Base-by-base conservation (phyloP, 2,329 filamentous ascomycete genomes). In the Juglanconis juglandina region DNA sequence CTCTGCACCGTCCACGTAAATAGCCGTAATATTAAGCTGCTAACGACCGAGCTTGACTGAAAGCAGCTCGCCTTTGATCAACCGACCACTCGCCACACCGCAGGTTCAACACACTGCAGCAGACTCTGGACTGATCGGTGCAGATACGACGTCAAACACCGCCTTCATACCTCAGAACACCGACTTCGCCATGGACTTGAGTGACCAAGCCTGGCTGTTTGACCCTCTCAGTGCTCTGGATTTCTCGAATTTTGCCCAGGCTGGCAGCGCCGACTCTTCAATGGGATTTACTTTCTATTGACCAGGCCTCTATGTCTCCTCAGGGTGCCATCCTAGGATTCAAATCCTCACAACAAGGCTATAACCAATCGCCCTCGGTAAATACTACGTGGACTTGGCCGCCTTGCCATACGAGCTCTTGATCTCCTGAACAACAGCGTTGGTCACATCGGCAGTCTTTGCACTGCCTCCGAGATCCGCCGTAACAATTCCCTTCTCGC, bases 381-480 rank as follows among this genome's bases (percentile, higher is more conserved):
- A 5, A 13, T 42, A 5, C 39, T 42, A 42, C 10, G 7, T 14
- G n/a, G 39, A 60, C 17, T 60, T 60, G 17, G 11, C 32, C 37
- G 24, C 39, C 33, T 55, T 55, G 5, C 58, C 58, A 9, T 63
- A 63, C 9, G 42, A 32, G 14, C n/a, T 55, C n/a, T 30, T 58
- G 35, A 67, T 65, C 49, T 63, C 64, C 3, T 46, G 56, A 8
- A 58, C 59, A 4, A 68, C 66, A 9, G 66, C 65, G 7, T 60
- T 49, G 0, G 67, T 68, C 5, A 68, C 67, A 30, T 68, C 56
- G 4, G 32, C 42, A 7, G 65, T 66, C 32, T 63, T 70, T 9
- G 66, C 61, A 10, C 30, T 64, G 34, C 81, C 81, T 7, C 80
- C 81, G 2, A 84, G 69, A 68, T 84, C 81, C n/a, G 71, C 72